These are phyloP conservation scores for Backusella psychrophila DNA, from an alignment of 192 early-diverging fungal species.

Conservation along the genomic window DNA sequence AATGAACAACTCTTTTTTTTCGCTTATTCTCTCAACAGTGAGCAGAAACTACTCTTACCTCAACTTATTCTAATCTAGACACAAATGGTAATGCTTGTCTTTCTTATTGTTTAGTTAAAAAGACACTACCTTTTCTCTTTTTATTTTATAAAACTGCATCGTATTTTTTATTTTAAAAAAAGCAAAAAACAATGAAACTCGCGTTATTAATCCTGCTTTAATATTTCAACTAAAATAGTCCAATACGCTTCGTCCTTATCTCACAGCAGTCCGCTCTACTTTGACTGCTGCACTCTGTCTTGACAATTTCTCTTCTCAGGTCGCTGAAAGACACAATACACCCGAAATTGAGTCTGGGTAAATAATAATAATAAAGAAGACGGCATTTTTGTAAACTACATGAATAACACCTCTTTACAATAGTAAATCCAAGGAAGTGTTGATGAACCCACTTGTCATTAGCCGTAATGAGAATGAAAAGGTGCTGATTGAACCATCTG, in stretches of 20 bases:
- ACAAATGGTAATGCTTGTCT: neutral
- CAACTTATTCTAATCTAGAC: neutral
- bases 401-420: neutral
- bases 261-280: slow-evolving; percentile 90
- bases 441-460: slow-evolving; percentile 88
- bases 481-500: slow-evolving; percentile 88
- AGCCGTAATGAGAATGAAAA: slow-evolving; percentile 94
- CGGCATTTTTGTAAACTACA: too few relatives aligned
- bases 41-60: neutral
- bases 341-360: slow-evolving; percentile 94
- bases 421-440: slow-evolving; percentile 58
- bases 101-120: neutral
- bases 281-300: slow-evolving; percentile 93
- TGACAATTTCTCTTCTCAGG: slow-evolving; percentile 97
- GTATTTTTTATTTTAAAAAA: neutral
- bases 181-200: neutral
- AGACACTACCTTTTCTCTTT: neutral
- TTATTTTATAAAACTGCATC: neutral
- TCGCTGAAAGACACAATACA: slow-evolving; percentile 97
- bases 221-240: slow-evolving; percentile 57
- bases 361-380: neutral
- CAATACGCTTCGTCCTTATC: slow-evolving; percentile 95
- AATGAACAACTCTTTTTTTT: neutral
- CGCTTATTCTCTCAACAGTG: neutral
- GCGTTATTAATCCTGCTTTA: slow-evolving; percentile 1